phyloP scores from a whole-genome alignment of 805 yeast species.

The Sugiyamaella floridensis region DNA sequence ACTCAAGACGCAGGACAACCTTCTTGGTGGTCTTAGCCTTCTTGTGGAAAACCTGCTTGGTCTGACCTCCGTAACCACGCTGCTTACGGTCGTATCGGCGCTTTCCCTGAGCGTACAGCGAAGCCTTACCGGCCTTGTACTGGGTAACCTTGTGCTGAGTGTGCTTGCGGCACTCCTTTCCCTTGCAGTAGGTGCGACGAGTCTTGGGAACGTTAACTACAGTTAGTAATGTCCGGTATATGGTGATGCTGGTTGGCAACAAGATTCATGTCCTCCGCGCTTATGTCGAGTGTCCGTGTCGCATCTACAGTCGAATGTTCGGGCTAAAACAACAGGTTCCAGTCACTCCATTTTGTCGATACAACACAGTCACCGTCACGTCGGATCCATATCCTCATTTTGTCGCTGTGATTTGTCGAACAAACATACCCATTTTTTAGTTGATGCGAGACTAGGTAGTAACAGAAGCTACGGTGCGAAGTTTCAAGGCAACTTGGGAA shows the following conservation, averaged over 20 bases:
- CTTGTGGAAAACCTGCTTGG: slow-evolving; percentile 99
- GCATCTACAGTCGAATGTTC: not conserved
- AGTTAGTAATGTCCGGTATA: slow-evolving; percentile 10
- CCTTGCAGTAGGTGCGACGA: slow-evolving; percentile 99
- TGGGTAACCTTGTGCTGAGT: slow-evolving; percentile 99
- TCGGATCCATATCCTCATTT: not conserved
- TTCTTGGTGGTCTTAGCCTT: slow-evolving; percentile 99
- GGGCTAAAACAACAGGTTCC: not conserved
- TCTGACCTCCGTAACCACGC: slow-evolving; percentile 99
- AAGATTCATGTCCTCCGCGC: too few species aligned
- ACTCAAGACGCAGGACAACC: slow-evolving; percentile 98
- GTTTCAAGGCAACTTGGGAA: not conserved
- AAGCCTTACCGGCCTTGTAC: slow-evolving; percentile 99
- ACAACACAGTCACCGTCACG: not conserved
- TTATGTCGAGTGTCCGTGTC: not conserved
- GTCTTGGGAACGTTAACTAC: slow-evolving; percentile 99
- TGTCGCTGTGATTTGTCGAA: not conserved
- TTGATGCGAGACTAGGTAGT: not conserved
- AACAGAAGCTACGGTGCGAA: not conserved
- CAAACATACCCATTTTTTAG: not conserved
- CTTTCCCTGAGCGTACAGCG: slow-evolving; percentile 99
- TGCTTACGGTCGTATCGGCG: slow-evolving; percentile 99
- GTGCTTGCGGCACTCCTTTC: slow-evolving; percentile 98
- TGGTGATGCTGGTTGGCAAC: not conserved
- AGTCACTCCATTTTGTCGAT: not conserved